phyloP scores from a whole-genome alignment of 176 grass and related monocot species.

The Secale cereale region DNA sequence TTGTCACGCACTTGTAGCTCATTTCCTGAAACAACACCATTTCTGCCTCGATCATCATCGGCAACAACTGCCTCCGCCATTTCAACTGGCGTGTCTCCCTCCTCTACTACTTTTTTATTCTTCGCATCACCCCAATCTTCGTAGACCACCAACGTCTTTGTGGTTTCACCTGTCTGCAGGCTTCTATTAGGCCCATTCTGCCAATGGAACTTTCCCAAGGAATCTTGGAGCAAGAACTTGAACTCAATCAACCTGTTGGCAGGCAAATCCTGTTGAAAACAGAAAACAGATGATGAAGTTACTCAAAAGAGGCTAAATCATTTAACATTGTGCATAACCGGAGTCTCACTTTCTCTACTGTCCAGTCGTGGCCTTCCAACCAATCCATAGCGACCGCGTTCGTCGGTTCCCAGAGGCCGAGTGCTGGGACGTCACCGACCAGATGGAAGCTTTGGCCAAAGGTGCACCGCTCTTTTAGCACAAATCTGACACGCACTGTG shows the following conservation, averaged over 20 bases:
- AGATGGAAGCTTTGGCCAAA: slow-evolving; percentile 47
- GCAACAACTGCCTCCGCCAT: background rate
- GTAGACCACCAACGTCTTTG: slow-evolving; percentile 45
- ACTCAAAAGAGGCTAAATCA: background rate
- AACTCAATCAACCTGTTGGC: slow-evolving; percentile 51
- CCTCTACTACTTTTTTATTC: slow-evolving; percentile 41
- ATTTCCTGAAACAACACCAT: background rate
- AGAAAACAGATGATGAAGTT: background rate
- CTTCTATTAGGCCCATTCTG: slow-evolving; percentile 66
- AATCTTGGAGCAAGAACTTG: slow-evolving; percentile 66
- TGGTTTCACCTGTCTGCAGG: slow-evolving; percentile 36
- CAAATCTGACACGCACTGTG: slow-evolving; percentile 39
- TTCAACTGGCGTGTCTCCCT: background rate
- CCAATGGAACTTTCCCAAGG: slow-evolving; percentile 49
- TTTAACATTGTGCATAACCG: background rate
- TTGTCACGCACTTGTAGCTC: slow-evolving; percentile 11
- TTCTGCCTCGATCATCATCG: background rate
- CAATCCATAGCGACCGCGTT: slow-evolving; percentile 48
- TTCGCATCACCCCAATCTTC: slow-evolving; percentile 55
- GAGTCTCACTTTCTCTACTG: slow-evolving; percentile 46
- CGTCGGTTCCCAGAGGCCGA: slow-evolving; percentile 58
- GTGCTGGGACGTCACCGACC: slow-evolving; percentile 40
- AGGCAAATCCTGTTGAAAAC: slow-evolving; percentile 56
- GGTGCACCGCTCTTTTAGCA: slow-evolving; percentile 34
- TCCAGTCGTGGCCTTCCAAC: slow-evolving; percentile 52